Percentiles rank a stretch among this genome's conserved stretches.
phyloP scores from a whole-genome alignment of 306 rosid genomes.

The Quercus agrifolia region DNA sequence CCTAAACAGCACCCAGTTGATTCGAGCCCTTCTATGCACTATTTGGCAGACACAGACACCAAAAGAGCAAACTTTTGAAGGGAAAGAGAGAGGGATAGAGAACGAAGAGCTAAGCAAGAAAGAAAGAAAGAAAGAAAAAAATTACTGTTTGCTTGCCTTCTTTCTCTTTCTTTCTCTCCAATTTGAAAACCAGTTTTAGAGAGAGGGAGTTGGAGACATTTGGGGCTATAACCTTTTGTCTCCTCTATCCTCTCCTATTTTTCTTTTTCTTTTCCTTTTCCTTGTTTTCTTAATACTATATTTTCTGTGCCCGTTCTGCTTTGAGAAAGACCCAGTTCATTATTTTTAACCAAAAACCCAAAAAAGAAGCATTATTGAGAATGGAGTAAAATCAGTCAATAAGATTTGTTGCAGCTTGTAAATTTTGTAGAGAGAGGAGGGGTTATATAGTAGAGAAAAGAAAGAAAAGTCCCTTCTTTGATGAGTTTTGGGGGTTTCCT shows the following conservation, averaged over 20 bases:
- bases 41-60: background rate
- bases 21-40: slow-evolving; percentile 10
- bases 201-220: slow-evolving; percentile 59
- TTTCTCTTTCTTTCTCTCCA: slow-evolving; percentile 63
- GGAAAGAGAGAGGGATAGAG: slow-evolving; percentile 53
- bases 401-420: background rate
- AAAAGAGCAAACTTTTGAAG: background rate
- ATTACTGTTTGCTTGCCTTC: slow-evolving; percentile 42
- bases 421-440: background rate
- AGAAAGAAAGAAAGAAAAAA: background rate
- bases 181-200: slow-evolving; percentile 6
- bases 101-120: slow-evolving; percentile 55
- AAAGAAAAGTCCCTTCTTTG: slow-evolving; percentile 37
- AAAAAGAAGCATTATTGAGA: background rate
- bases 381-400: slow-evolving; percentile 8
- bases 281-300: background rate
- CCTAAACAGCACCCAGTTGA: slow-evolving; percentile 1
- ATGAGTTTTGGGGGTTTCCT: slow-evolving; percentile 97
- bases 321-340: slow-evolving; percentile 20
- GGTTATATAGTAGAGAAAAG: background rate
- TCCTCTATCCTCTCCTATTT: slow-evolving; percentile 50
- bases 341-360: background rate
- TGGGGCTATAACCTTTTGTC: slow-evolving; percentile 49
- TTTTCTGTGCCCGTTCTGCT: background rate
- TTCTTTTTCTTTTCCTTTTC: background rate